These are phyloP conservation scores for Zea luxurians DNA, from an alignment of 176 grass and related monocot genomes.

Conservation along the genomic window DNA sequence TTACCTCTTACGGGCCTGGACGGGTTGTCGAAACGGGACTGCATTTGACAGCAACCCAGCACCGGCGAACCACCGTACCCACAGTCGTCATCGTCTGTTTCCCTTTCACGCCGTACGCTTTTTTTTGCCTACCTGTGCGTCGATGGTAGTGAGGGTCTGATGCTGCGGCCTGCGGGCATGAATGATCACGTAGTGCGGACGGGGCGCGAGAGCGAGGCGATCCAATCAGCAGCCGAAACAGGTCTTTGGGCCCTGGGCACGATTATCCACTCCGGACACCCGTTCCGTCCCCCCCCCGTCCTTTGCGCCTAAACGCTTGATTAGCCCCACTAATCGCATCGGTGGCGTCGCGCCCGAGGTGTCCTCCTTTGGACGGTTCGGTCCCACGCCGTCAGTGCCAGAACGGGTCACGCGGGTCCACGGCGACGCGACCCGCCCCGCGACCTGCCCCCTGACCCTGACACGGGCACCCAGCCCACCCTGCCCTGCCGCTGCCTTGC, in stretches of 20 bases:
- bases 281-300: neutral
- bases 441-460: slow-evolving; percentile 11
- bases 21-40: slow-evolving; percentile 31
- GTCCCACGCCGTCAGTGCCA: slow-evolving; percentile 9
- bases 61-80: slow-evolving; percentile 8
- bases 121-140: neutral
- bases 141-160: neutral
- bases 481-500: neutral
- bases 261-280: slow-evolving; percentile 26
- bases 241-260: slow-evolving; percentile 20
- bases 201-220: neutral
- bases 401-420: slow-evolving; percentile 15
- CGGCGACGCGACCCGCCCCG: neutral
- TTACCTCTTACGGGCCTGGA: slow-evolving; percentile 20
- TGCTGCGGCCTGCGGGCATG: neutral
- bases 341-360: neutral
- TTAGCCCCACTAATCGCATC: slow-evolving; percentile 28
- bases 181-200: neutral
- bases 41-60: slow-evolving; percentile 23
- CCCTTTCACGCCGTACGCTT: neutral
- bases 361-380: neutral
- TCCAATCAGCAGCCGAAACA: slow-evolving; percentile 42
- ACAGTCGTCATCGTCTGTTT: neutral
- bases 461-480: slow-evolving; percentile 33
- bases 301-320: neutral